phyloP scores from a whole-genome alignment of 345 rosid species.

The Turritis glabra region DNA sequence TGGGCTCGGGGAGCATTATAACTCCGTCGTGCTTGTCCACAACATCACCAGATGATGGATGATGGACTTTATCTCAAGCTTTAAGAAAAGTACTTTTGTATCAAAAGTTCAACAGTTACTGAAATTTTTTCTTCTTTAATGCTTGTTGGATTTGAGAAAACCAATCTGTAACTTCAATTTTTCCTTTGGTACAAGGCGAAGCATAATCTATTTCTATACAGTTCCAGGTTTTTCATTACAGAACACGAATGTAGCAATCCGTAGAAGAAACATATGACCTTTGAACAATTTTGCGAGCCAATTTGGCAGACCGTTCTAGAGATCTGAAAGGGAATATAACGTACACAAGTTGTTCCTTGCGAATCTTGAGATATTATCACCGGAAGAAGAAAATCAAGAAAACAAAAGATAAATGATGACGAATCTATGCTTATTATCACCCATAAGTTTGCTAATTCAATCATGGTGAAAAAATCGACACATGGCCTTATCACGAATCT shows the following conservation, averaged over 20 bases:
- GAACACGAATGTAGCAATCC: neutral
- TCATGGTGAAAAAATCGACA: constrained; percentile 25
- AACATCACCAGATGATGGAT: constrained; percentile 11
- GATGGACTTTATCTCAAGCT: neutral
- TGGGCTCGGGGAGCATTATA: constrained; percentile 63
- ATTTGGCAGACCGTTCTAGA: constrained; percentile 4
- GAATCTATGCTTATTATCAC: constrained; percentile 33
- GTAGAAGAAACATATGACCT: constrained; percentile 25
- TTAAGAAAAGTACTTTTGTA: constrained; percentile 27
- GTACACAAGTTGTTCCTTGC: constrained; percentile 18
- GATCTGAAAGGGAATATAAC: neutral
- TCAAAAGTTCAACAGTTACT: neutral
- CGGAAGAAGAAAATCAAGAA: neutral
- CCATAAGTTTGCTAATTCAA: constrained; percentile 24
- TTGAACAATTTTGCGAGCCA: constrained; percentile 32
- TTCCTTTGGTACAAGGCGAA: neutral
- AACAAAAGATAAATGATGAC: neutral
- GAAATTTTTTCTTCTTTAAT: neutral
- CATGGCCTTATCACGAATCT: constrained; percentile 40
- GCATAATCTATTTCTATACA: constrained; percentile 8
- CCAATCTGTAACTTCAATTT: constrained; percentile 23
- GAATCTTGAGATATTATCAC: constrained; percentile 18
- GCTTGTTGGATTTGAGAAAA: constrained; percentile 9
- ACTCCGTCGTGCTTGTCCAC: constrained; percentile 40
- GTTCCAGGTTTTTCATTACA: constrained; percentile 16